A percentile compares a stretch with the other conserved stretches of the same genome.
Conservation (phyloP, 139 green algal genomes). For the Tetradesmus obliquus region DNA sequence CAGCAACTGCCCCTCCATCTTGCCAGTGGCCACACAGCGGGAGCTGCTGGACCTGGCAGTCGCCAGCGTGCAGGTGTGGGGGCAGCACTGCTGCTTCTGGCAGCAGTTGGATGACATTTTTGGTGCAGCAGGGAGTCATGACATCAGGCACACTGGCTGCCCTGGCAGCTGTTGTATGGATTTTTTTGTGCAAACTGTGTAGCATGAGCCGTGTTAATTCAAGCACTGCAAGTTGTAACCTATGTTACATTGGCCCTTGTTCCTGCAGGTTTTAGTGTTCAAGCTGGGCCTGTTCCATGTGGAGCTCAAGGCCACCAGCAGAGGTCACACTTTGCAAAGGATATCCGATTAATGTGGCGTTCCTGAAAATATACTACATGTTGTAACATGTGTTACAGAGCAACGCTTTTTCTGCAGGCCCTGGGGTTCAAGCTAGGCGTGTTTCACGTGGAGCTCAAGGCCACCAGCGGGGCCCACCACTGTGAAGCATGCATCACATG, state of each 20-base stretch:
- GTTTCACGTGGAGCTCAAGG: conserved; percentile 94
- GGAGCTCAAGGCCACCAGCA: conserved; percentile 88
- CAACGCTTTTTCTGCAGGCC: background rate
- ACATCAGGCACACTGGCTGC: background rate
- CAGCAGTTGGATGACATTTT: background rate
- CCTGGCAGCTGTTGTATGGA: background rate
- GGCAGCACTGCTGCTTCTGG: background rate
- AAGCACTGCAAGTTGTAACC: too few species aligned
- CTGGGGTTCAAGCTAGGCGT: conserved; percentile 74
- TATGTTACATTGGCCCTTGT: too few species aligned
- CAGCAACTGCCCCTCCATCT: conserved; percentile 87
- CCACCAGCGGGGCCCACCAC: conserved; percentile 79
- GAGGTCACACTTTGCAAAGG: too few species aligned
- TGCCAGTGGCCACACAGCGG: conserved; percentile 75
- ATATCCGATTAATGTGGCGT: too few species aligned
- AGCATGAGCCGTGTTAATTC: too few species aligned
- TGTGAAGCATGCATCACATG: too few species aligned
- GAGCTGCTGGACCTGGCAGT: conserved; percentile 84
- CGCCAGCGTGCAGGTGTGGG: conserved; percentile 54
- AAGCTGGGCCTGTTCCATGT: conserved; percentile 89
- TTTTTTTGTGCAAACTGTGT: background rate
- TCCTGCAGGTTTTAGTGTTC: conserved; percentile 53
- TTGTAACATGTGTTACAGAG: too few species aligned
- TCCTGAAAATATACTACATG: too few species aligned
- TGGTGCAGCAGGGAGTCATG: background rate